phyloP scores from a whole-genome alignment of 257 asterid species.

The Linaria vulgaris region DNA sequence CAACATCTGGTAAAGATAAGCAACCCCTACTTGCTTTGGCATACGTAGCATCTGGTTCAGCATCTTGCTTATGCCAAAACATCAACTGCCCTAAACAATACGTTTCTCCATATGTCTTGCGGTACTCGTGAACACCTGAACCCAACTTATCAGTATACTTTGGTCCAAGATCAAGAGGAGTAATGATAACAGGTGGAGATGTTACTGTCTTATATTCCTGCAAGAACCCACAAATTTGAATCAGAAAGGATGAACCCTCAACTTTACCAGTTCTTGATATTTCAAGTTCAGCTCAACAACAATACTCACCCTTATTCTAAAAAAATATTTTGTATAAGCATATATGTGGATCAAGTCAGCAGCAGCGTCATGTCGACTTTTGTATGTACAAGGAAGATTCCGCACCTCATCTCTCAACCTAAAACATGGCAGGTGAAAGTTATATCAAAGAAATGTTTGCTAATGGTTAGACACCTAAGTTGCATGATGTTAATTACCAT shows the following conservation, averaged over 20 bases:
- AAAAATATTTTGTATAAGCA: constrained; percentile 81
- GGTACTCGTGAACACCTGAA: constrained; percentile 73
- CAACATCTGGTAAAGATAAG: constrained; percentile 85
- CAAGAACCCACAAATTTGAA: constrained; percentile 21
- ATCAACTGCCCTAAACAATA: constrained; percentile 95
- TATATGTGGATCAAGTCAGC: constrained; percentile 95
- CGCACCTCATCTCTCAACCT: constrained; percentile 99
- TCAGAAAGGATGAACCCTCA: constrained; percentile 13
- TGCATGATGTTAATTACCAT: constrained; percentile 56
- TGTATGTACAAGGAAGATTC: constrained; percentile 80
- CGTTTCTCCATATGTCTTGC: constrained; percentile 82
- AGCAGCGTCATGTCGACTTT: constrained; percentile 96
- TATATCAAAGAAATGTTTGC: constrained; percentile 8
- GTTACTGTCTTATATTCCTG: constrained; percentile 86
- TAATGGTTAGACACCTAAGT: constrained; percentile 4
- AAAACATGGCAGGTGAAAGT: constrained; percentile 21
- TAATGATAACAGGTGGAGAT: constrained; percentile 88
- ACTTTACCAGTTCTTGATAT: constrained; percentile 7
- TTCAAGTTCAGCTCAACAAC: constrained; percentile 13
- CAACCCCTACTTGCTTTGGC: constrained; percentile 91
- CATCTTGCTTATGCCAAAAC: constrained; percentile 84
- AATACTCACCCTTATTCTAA: constrained; percentile 70
- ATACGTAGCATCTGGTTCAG: constrained; percentile 76
- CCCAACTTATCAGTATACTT: constrained; percentile 85
- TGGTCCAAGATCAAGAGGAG: constrained; percentile 94